phyloP scores from a whole-genome alignment of 192 early-diverging fungal genomes.

The Pecoramyces ruminantium region DNA sequence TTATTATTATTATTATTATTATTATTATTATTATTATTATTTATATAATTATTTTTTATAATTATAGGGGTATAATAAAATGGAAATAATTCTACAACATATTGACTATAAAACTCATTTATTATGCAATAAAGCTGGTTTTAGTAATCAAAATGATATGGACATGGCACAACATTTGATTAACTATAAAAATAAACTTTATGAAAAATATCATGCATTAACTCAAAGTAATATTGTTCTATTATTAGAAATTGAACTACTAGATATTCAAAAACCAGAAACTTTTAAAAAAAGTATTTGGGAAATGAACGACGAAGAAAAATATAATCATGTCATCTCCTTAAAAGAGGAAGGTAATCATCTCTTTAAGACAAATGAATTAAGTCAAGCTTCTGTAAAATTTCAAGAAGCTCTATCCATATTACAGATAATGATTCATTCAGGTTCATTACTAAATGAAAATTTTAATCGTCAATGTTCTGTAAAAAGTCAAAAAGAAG shows the following conservation, averaged over 20 bases:
- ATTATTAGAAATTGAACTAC: not conserved
- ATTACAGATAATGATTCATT: not conserved
- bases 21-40: too few species aligned
- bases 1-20: too few species aligned
- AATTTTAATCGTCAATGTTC: not conserved
- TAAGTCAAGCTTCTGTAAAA: not conserved
- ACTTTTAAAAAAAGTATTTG: not conserved
- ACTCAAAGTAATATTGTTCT: not conserved
- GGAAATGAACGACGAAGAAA: not conserved
- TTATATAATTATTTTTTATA: too few species aligned
- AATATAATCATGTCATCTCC: not conserved
- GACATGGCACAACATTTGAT: not conserved
- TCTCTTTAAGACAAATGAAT: not conserved
- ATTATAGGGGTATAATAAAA: not conserved
- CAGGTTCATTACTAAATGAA: not conserved
- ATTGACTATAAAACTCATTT: not conserved
- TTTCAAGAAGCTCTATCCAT: not conserved
- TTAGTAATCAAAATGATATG: not conserved
- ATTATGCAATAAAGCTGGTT: not conserved
- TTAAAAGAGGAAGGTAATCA: not conserved
- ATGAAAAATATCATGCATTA: not conserved
- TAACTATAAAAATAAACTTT: not conserved
- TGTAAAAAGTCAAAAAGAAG: not conserved
- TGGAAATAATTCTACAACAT: not conserved
- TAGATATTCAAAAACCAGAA: not conserved